These are phyloP conservation scores for Carex pumila DNA, from an alignment of 176 grass and related monocot species.

Conservation along the genomic window DNA sequence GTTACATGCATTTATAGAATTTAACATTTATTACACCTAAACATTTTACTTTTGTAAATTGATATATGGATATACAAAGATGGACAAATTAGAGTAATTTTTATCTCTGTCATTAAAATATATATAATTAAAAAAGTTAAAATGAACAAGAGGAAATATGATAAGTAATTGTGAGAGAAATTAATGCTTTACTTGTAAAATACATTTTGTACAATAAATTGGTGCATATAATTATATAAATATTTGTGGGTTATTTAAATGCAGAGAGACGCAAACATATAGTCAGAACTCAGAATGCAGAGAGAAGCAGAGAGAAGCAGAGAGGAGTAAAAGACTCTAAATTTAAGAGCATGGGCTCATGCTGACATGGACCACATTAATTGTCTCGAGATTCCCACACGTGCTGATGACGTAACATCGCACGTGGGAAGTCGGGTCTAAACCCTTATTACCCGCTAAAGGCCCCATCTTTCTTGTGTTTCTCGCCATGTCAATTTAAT, in stretches of 20 bases:
- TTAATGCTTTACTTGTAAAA: not conserved
- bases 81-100: not conserved
- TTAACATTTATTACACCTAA: too few species aligned
- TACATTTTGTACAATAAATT: not conserved
- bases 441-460: conserved; percentile 16
- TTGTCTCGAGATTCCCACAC: conserved; percentile 24
- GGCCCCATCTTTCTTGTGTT: conserved; percentile 16
- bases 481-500: conserved; percentile 7
- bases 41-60: too few species aligned
- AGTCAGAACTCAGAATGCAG: not conserved
- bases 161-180: not conserved
- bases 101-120: not conserved
- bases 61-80: too few species aligned
- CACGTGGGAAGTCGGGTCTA: conserved; percentile 13
- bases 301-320: not conserved
- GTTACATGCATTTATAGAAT: too few species aligned
- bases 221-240: not conserved
- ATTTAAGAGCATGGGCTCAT: conserved; percentile 10
- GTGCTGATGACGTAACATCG: conserved; percentile 21
- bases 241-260: not conserved
- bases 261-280: not conserved
- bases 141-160: not conserved
- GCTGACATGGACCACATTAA: not conserved
- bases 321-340: not conserved
- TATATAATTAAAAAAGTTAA: not conserved